Evolutionary conservation across 2,329 filamentous ascomycete species (phyloP).

Genomic region (Lojkania enalia): DNA sequence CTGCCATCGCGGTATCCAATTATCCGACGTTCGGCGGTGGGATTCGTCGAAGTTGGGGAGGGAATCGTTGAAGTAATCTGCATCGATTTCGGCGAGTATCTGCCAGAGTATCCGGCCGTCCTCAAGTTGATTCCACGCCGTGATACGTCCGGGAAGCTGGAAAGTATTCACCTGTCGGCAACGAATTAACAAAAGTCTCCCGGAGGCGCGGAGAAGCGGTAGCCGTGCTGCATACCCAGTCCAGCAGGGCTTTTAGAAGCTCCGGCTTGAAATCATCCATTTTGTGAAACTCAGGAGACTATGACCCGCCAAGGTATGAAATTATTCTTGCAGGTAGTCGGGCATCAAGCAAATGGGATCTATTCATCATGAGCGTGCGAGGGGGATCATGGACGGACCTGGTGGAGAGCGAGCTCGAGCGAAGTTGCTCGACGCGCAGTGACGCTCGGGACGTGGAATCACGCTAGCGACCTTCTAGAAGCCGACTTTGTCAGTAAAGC

Average conservation of each 20-base stretch:
- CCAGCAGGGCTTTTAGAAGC: constrained; percentile 44
- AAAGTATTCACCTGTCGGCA: constrained; percentile 50
- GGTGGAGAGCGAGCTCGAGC: constrained; percentile 8
- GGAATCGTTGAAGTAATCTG: constrained; percentile 52
- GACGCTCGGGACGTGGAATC: constrained; percentile 22
- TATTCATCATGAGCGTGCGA: constrained; percentile 37
- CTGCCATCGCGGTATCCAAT: constrained; percentile 58
- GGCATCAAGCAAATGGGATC: constrained; percentile 15
- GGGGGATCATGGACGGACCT: constrained; percentile 9
- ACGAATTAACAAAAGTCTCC: constrained; percentile 2
- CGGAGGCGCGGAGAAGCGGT: background rate
- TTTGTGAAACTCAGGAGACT: constrained; percentile 17
- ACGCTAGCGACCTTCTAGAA: constrained; percentile 1
- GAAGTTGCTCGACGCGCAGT: constrained; percentile 25
- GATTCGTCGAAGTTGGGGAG: constrained; percentile 51
- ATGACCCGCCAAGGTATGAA: constrained; percentile 20
- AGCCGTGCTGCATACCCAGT: constrained; percentile 36
- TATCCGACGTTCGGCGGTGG: constrained; percentile 47
- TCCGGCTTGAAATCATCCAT: constrained; percentile 48
- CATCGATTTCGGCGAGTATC: constrained; percentile 52
- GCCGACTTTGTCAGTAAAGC: background rate
- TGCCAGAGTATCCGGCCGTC: constrained; percentile 54
- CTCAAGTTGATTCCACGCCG: constrained; percentile 48
- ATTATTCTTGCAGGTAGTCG: constrained; percentile 16
- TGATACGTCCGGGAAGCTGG: constrained; percentile 42